A percentile compares a stretch with the other conserved stretches of the same genome.
phyloP scores from a whole-genome alignment of 1,139 yeast genomes.

The Suhomyces atakaporum region DNA sequence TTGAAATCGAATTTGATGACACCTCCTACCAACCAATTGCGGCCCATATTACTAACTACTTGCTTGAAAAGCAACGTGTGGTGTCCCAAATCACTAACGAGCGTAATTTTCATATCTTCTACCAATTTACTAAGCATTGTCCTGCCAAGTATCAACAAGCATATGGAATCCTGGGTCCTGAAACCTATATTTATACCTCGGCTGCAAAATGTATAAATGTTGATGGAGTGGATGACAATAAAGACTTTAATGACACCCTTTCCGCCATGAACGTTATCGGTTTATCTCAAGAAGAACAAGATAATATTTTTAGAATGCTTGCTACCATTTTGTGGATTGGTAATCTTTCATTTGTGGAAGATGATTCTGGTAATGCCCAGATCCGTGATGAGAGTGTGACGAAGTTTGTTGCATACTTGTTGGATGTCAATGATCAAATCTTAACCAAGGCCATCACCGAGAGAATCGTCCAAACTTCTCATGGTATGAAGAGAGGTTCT shows the following conservation, averaged over 20 bases:
- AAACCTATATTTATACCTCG: slow-evolving; percentile 85
- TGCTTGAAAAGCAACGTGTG: slow-evolving; percentile 92
- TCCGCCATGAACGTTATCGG: slow-evolving; percentile 90
- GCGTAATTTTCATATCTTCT: slow-evolving; percentile 95
- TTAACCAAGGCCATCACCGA: slow-evolving; percentile 72
- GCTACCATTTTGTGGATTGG: slow-evolving; percentile 95
- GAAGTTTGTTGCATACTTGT: slow-evolving; percentile 86
- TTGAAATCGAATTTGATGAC: slow-evolving; percentile 84
- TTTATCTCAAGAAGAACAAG: slow-evolving; percentile 77
- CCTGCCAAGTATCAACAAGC: slow-evolving; percentile 78
- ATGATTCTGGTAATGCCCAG: slow-evolving; percentile 82
- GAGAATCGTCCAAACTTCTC: slow-evolving; percentile 85
- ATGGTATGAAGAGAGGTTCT: slow-evolving; percentile 87
- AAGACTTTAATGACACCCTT: slow-evolving; percentile 78
- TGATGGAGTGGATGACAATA: slow-evolving; percentile 79
- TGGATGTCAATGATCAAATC: slow-evolving; percentile 74
- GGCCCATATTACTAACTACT: slow-evolving; percentile 93
- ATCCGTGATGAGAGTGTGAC: slow-evolving; percentile 86
- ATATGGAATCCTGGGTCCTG: slow-evolving; percentile 92
- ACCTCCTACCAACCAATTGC: slow-evolving; percentile 82
- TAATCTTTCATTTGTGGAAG: slow-evolving; percentile 81
- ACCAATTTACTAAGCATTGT: slow-evolving; percentile 92
- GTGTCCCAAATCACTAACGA: slow-evolving; percentile 91
- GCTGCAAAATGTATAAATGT: slow-evolving; percentile 85
- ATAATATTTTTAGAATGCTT: slow-evolving; percentile 80